A percentile compares a stretch with the other conserved stretches of the same genome.
Conservation (phyloP, 139 green algal genomes). For the Chlorella sp. region DNA sequence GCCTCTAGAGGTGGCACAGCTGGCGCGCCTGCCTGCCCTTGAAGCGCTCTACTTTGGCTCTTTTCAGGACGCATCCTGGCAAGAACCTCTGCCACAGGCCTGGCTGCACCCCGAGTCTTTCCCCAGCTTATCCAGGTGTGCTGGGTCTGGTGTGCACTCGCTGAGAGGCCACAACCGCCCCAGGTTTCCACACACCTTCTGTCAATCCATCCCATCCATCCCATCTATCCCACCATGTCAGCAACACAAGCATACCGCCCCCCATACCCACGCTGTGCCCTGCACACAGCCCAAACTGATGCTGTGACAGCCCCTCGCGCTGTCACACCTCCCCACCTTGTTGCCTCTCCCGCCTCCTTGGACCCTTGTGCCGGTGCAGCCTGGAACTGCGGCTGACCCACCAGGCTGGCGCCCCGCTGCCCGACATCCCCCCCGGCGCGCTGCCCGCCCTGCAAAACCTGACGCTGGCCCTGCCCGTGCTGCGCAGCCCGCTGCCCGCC, state of each 20-base stretch:
- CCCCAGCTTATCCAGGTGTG: too few species aligned
- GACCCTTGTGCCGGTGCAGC: neutral
- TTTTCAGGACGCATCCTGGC: neutral
- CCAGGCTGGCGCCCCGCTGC: neutral
- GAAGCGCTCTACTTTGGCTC: neutral
- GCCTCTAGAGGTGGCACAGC: neutral
- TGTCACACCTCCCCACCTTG: too few species aligned
- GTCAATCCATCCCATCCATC: too few species aligned
- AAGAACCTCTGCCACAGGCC: neutral
- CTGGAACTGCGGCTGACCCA: neutral
- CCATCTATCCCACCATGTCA: too few species aligned
- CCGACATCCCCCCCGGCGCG: neutral
- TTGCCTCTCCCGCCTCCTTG: too few species aligned
- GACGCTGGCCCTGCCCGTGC: neutral
- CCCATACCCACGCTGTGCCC: too few species aligned
- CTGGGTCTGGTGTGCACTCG: too few species aligned
- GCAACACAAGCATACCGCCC: too few species aligned
- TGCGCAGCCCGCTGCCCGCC: neutral
- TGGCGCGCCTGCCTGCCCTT: neutral
- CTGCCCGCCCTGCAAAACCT: neutral
- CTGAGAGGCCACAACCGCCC: too few species aligned
- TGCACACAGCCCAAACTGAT: too few species aligned
- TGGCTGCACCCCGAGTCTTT: neutral
- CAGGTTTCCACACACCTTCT: too few species aligned
- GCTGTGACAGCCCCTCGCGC: too few species aligned